phyloP scores from a whole-genome alignment of 306 rosid species.

The Hippophae gyantsensis region DNA sequence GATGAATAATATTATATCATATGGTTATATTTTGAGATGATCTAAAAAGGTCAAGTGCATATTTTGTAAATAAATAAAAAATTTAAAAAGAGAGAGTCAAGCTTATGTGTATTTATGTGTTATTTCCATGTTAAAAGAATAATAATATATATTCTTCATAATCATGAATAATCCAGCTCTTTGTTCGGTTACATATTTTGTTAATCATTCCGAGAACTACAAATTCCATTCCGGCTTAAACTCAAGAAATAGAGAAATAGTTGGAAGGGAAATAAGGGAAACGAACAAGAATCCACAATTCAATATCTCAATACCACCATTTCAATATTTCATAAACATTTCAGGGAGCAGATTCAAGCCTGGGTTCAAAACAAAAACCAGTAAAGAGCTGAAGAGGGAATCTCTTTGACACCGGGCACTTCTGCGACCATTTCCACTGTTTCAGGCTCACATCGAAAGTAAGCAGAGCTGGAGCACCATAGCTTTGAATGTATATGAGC shows the following conservation, averaged over 20 bases:
- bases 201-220: slow-evolving; percentile 16
- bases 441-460: slow-evolving; percentile 52
- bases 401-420: slow-evolving; percentile 77
- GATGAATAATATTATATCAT: too few relatives aligned
- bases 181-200: slow-evolving; percentile 48
- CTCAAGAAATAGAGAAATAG: slow-evolving; percentile 20
- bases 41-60: too few relatives aligned
- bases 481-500: slow-evolving; percentile 78
- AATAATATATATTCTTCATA: slow-evolving; percentile 23
- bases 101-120: slow-evolving; percentile 23
- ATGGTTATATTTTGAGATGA: too few relatives aligned
- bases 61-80: not conserved
- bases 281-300: slow-evolving; percentile 13
- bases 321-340: slow-evolving; percentile 12
- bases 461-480: slow-evolving; percentile 86
- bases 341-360: slow-evolving; percentile 79
- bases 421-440: slow-evolving; percentile 94
- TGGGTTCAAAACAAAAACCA: slow-evolving; percentile 92
- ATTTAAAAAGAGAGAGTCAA: not conserved
- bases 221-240: slow-evolving; percentile 25
- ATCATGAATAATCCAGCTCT: slow-evolving; percentile 44
- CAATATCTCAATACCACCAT: slow-evolving; percentile 18
- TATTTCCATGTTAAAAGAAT: slow-evolving; percentile 40
- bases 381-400: slow-evolving; percentile 89
- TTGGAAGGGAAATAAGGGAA: slow-evolving; percentile 5